A percentile compares a stretch with the other conserved stretches of the same genome.
Evolutionary conservation across 2,329 filamentous ascomycete species (phyloP).

Genomic region (Colletotrichum melonis): DNA sequence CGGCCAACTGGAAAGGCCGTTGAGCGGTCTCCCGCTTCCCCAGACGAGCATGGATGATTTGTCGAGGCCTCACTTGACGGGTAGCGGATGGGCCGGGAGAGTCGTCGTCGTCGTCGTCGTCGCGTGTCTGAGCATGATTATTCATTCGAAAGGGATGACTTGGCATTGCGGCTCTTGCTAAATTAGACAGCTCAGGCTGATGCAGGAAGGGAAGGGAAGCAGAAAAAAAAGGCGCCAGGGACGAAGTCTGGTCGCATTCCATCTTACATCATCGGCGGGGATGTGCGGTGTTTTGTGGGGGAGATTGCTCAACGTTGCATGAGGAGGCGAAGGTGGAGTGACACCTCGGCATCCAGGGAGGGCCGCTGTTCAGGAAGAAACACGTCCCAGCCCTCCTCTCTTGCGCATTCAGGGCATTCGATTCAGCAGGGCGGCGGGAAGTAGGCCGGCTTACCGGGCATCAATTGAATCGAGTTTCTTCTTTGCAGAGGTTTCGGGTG

Average conservation of each 20-base stretch:
- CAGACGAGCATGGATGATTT: constrained; percentile 15
- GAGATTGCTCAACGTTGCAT: constrained; percentile 27
- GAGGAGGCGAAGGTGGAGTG: constrained; percentile 25
- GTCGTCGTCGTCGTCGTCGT: neutral
- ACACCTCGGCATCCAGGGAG: constrained; percentile 33
- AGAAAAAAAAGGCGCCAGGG: neutral
- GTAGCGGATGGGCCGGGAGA: constrained; percentile 29
- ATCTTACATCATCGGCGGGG: constrained; percentile 34
- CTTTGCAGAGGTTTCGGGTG: constrained; percentile 8
- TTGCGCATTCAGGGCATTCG: neutral
- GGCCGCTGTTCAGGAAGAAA: constrained; percentile 32
- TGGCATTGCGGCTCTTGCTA: constrained; percentile 33
- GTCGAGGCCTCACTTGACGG: neutral
- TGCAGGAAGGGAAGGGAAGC: neutral
- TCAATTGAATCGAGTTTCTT: neutral
- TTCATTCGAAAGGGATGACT: neutral
- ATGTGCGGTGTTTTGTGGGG: constrained; percentile 24
- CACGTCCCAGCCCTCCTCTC: constrained; percentile 21
- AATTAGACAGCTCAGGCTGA: constrained; percentile 15
- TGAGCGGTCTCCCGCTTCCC: constrained; percentile 26
- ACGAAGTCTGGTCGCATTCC: constrained; percentile 15
- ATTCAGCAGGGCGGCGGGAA: neutral
- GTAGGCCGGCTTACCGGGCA: constrained; percentile 5
- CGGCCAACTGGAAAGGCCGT: constrained; percentile 7
- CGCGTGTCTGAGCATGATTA: constrained; percentile 2